Evolutionary conservation across 345 rosid genomes (phyloP), one percentile per base, ranked within the genome.

Genomic region (Hypericum androsaemum): DNA sequence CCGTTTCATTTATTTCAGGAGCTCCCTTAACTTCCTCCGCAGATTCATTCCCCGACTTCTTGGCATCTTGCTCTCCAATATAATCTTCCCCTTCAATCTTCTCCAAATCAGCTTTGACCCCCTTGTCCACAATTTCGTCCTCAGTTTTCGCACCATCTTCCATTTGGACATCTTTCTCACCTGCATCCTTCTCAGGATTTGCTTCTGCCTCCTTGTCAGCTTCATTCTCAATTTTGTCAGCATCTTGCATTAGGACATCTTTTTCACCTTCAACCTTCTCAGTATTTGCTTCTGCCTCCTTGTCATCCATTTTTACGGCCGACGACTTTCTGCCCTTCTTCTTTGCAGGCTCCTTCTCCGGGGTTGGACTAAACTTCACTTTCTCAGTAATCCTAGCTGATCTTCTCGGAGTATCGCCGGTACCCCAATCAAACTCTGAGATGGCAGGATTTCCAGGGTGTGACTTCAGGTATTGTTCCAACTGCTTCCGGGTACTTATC

Each of bases 201-300:
- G 32, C 65, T 37, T 54, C 59, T 9, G 58, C 62, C 32, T 22
- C 32, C 32, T 22, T 22, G 32, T 1, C 32, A 22, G n/a, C n/a
- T n/a, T n/a, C n/a, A 16, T 55, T 47, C 43, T 56, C 13, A 43
- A 56, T 39, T 42, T 15, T 54, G 14, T 63, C 63, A 36, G 67
- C 69, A 37, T 40, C 69, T 22, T 41, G 48, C 60, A 64, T 62
- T 58, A 43, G 47, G 39, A 43, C 54, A 11, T 64, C 54, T 53
- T 71, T 73, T 61, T 65, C 80, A 60, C 52, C 66, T 54, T 75
- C 61, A 0, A 61, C 13, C 16, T 71, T 67, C 53, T 50, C 81
- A 11, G 71, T 38, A 39, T 45, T 32, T 43, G 65, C 63, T 52
- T 63, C 78, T 5, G 54, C 43, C 53, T 71, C 82, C 32, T 22